Conservation (phyloP, 192 early-diverging fungal genomes). For the Coemansia sp. region DNA sequence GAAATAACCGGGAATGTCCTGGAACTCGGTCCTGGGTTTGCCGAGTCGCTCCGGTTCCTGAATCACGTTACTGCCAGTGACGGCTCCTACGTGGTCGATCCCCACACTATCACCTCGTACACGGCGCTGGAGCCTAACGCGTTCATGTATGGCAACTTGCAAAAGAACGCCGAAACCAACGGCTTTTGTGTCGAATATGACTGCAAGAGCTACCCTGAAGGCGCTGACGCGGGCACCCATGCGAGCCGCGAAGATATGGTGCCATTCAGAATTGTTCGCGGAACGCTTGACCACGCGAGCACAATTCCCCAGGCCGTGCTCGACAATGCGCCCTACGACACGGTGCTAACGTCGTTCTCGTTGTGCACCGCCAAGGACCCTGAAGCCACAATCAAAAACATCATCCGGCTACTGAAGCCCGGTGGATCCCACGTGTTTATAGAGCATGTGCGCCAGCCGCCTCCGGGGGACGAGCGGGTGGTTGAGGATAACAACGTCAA, state of each 20-base stretch:
- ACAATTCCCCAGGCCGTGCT: constrained; percentile 31
- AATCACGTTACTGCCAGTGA: constrained; percentile 20
- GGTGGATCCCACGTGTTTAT: constrained; percentile 36
- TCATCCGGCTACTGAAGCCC: constrained; percentile 21
- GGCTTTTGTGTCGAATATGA: constrained; percentile 39
- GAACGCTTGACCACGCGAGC: constrained; percentile 21
- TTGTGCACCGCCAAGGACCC: constrained; percentile 32
- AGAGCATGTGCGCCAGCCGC: constrained; percentile 45
- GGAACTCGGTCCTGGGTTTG: constrained; percentile 42
- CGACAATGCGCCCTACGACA: constrained; percentile 38
- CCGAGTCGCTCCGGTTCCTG: constrained; percentile 30
- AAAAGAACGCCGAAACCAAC: constrained; percentile 29
- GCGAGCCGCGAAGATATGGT: constrained; percentile 2
- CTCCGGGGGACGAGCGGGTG: constrained; percentile 15
- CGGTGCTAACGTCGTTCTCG: constrained; percentile 41
- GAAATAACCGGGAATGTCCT: constrained; percentile 41
- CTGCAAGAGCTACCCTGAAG: constrained; percentile 7
- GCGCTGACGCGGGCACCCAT: neutral
- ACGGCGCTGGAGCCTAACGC: constrained; percentile 43
- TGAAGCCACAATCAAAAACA: constrained; percentile 15
- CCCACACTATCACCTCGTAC: constrained; percentile 19
- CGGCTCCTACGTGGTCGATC: constrained; percentile 25
- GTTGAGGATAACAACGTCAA: constrained; percentile 34
- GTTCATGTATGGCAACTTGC: constrained; percentile 30
- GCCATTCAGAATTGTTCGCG: constrained; percentile 38